Conservation (phyloP, 2,329 filamentous ascomycete genomes). For the Neodidymelliopsis sp. region DNA sequence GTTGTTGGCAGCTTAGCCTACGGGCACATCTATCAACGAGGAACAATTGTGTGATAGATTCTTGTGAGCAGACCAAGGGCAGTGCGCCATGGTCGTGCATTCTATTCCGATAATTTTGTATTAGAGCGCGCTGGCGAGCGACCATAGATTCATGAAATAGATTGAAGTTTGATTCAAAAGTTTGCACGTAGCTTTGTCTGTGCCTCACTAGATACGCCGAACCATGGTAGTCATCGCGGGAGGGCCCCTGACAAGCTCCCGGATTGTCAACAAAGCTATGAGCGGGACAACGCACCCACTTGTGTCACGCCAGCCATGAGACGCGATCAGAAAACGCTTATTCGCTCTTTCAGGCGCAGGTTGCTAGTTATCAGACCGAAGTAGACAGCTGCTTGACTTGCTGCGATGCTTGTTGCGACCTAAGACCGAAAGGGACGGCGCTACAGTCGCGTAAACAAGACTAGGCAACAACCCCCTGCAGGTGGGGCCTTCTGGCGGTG, state of each 20-base stretch:
- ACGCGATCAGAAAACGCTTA: background rate
- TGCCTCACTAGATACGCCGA: background rate
- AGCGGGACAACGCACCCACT: background rate
- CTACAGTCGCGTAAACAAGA: constrained; percentile 18
- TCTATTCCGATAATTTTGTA: constrained; percentile 1
- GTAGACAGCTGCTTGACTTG: constrained; percentile 1
- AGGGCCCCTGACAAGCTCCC: constrained; percentile 4
- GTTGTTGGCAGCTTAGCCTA: background rate
- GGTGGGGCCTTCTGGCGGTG: constrained; percentile 18
- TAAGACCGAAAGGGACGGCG: constrained; percentile 8
- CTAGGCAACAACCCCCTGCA: constrained; percentile 15
- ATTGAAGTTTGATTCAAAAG: background rate
- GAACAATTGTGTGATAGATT: background rate
- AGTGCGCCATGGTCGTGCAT: constrained; percentile 20
- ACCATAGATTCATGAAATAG: constrained; percentile 3
- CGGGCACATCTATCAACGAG: background rate
- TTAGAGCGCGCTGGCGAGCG: constrained; percentile 3
- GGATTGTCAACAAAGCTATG: background rate
- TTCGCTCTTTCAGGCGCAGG: background rate
- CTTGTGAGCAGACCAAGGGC: constrained; percentile 14
- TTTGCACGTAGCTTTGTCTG: background rate
- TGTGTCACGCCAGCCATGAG: too few relatives aligned
- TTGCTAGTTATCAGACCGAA: background rate
- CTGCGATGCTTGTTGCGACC: constrained; percentile 1
- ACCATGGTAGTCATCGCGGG: constrained; percentile 12